Conservation (phyloP, 2,329 filamentous ascomycete genomes). For the Aureobasidium sp. region DNA sequence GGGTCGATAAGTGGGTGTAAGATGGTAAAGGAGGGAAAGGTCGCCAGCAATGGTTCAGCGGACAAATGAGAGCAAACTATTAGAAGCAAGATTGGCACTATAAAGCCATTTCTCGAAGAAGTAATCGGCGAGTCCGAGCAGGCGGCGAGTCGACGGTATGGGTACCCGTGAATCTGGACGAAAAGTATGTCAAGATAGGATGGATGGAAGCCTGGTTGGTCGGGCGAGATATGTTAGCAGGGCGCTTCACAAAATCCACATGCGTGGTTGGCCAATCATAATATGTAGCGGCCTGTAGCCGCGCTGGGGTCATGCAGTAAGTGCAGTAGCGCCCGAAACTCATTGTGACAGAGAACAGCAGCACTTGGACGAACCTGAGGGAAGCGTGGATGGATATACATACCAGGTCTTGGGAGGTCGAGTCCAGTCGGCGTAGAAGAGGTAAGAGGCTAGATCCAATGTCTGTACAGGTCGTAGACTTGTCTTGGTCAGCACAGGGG, state of each 20-base stretch:
- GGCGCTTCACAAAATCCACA: slow-evolving; percentile 10
- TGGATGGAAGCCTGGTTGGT: slow-evolving; percentile 3
- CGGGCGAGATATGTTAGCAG: neutral
- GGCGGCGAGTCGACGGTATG: neutral
- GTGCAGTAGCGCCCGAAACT: slow-evolving; percentile 8
- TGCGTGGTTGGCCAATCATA: neutral
- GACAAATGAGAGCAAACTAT: slow-evolving; percentile 5
- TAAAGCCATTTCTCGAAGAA: slow-evolving; percentile 10
- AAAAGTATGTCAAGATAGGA: neutral
- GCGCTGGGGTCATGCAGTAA: slow-evolving; percentile 8
- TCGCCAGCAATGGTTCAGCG: slow-evolving; percentile 4
- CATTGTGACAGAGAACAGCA: neutral
- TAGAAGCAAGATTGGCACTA: neutral
- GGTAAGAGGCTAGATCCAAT: neutral
- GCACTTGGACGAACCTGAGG: neutral
- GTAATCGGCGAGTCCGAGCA: slow-evolving; percentile 6
- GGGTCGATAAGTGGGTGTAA: neutral
- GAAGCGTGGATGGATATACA: neutral
- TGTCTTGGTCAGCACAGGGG: neutral
- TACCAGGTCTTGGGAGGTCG: neutral
- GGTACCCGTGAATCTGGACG: neutral
- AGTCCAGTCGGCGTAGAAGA: neutral
- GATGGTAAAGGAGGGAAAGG: neutral
- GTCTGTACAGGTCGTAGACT: neutral
- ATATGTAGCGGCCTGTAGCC: slow-evolving; percentile 1